Percentiles rank a stretch among this genome's conserved stretches.
Conservation (phyloP, 495 filamentous ascomycete genomes). For the Neurospora sp. region DNA sequence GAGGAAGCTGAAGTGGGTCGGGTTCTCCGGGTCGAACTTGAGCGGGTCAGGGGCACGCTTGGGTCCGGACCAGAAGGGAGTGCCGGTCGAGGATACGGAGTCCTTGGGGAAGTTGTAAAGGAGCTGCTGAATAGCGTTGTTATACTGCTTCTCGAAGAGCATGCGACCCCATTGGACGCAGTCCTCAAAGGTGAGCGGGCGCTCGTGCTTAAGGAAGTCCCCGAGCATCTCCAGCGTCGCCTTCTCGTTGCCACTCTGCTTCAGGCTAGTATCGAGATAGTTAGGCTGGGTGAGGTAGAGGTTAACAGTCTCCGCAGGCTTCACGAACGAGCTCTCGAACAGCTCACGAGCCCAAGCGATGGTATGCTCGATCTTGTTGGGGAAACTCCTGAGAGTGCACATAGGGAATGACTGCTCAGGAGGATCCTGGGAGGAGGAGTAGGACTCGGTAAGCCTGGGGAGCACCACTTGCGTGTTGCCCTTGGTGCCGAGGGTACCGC, state of each 20-base stretch:
- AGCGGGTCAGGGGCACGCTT: constrained; percentile 93
- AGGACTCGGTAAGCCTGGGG: constrained; percentile 86
- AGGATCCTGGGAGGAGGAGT: constrained; percentile 96
- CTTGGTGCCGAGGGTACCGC: constrained; percentile 95
- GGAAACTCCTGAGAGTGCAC: constrained; percentile 96
- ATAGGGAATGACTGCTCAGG: constrained; percentile 98
- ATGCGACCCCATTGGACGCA: constrained; percentile 89
- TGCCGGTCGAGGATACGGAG: constrained; percentile 73
- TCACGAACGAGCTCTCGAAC: constrained; percentile 89
- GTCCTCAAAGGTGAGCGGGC: constrained; percentile 87
- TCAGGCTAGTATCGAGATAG: constrained; percentile 80
- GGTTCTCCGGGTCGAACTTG: constrained; percentile 74
- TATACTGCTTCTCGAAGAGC: constrained; percentile 94
- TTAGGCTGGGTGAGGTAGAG: constrained; percentile 86
- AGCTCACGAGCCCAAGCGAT: constrained; percentile 96
- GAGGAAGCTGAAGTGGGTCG: constrained; percentile 77
- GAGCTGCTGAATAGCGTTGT: constrained; percentile 92
- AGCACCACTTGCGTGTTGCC: constrained; percentile 96
- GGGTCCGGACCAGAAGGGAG: constrained; percentile 96
- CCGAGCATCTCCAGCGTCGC: constrained; percentile 83
- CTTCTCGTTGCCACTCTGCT: constrained; percentile 95
- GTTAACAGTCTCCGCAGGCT: constrained; percentile 89
- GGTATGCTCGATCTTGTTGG: constrained; percentile 97
- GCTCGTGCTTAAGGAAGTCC: constrained; percentile 85
- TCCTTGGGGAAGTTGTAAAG: constrained; percentile 98